Evolutionary conservation across 1,139 yeast species (phyloP).

Genomic region (Taiozyma sp.): DNA sequence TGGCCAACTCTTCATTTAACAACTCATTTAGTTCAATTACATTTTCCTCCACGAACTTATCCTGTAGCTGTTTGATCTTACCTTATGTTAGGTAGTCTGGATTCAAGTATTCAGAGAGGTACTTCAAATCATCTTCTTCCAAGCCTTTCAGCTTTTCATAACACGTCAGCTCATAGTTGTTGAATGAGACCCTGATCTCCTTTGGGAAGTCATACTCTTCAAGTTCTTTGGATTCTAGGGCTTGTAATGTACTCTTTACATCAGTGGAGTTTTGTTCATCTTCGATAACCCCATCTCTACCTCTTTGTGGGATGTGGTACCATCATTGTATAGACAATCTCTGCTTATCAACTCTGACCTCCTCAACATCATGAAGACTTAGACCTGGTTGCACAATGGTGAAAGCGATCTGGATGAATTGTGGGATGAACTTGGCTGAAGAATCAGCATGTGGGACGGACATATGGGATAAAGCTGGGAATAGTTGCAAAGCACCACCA

Average conservation of each 20-base stretch:
- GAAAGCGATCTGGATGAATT: conserved; percentile 93
- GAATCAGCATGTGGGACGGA: conserved; percentile 71
- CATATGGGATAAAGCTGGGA: conserved; percentile 87
- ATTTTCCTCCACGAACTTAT: conserved; percentile 60
- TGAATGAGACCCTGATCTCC: conserved; percentile 29
- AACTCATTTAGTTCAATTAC: conserved; percentile 64
- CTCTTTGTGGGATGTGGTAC: conserved; percentile 96
- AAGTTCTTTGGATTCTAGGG: conserved; percentile 69
- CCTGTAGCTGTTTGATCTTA: conserved; percentile 40
- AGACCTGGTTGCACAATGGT: conserved; percentile 95
- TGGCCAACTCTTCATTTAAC: conserved; percentile 53
- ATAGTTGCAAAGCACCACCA: conserved; percentile 90
- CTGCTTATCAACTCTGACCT: conserved; percentile 85
- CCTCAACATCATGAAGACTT: conserved; percentile 97
- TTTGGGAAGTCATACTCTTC: conserved; percentile 84
- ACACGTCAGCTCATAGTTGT: conserved; percentile 25
- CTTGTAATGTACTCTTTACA: conserved; percentile 75
- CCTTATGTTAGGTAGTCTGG: conserved; percentile 43
- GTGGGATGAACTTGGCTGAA: conserved; percentile 72
- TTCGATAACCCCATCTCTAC: conserved; percentile 78
- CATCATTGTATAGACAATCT: conserved; percentile 94
- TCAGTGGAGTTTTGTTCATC: conserved; percentile 80
- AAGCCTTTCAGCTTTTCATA: conserved; percentile 22
- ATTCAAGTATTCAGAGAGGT: conserved; percentile 51
- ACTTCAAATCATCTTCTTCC: conserved; percentile 36